These are phyloP conservation scores for Penicillium canescens DNA, from an alignment of 495 filamentous ascomycete genomes.

Conservation along the genomic window DNA sequence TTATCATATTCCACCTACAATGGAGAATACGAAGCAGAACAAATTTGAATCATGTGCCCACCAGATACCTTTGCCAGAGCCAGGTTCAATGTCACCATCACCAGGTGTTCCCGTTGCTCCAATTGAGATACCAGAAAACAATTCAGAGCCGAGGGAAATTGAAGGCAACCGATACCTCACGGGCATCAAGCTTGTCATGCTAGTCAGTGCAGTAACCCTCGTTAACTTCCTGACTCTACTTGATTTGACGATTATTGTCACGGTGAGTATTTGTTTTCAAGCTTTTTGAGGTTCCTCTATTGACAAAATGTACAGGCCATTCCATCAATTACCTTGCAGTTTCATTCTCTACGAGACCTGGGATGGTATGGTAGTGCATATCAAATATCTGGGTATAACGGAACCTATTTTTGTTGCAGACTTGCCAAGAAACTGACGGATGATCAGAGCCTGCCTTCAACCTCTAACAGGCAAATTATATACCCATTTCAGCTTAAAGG, in stretches of 20 bases:
- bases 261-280: slow-evolving; percentile 28
- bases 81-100: not conserved
- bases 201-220: slow-evolving; percentile 22
- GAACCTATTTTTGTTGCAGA: not conserved
- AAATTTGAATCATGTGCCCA: not conserved
- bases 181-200: slow-evolving; percentile 27
- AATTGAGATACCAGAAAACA: not conserved
- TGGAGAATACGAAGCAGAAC: not conserved
- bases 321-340: slow-evolving; percentile 44
- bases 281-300: not conserved
- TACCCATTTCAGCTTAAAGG: slow-evolving; percentile 44
- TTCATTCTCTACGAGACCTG: slow-evolving; percentile 41
- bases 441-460: slow-evolving; percentile 40
- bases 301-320: slow-evolving; percentile 28
- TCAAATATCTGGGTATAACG: slow-evolving; percentile 35
- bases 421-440: not conserved
- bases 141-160: not conserved
- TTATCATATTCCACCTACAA: not conserved
- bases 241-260: slow-evolving; percentile 51
- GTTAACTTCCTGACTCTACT: slow-evolving; percentile 50
- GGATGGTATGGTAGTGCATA: slow-evolving; percentile 52
- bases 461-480: slow-evolving; percentile 50
- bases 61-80: not conserved
- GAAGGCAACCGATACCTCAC: slow-evolving; percentile 19
- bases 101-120: not conserved